Percentiles rank a stretch among this genome's conserved stretches.
Conservation (phyloP, 139 green algal species). For the Gonium pectorale region DNA sequence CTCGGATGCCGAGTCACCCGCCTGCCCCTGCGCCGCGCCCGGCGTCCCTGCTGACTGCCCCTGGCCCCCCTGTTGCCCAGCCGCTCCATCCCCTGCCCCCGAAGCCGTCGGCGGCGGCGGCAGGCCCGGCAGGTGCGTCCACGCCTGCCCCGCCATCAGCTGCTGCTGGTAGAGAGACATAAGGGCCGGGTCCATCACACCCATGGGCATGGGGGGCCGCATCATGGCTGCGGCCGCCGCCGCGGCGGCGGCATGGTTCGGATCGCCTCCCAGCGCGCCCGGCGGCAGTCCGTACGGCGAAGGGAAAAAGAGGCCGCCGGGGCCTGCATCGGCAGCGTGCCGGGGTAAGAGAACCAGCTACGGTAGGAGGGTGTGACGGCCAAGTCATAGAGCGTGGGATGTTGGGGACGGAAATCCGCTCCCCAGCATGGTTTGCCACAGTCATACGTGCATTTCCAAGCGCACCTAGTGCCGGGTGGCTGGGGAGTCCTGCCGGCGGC, state of each 20-base stretch:
- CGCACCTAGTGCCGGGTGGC: neutral
- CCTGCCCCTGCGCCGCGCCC: neutral
- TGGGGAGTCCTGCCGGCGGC: neutral
- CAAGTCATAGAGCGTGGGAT: no score
- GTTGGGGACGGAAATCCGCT: no score
- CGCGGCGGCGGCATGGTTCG: constrained; percentile 8
- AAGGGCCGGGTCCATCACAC: constrained; percentile 1
- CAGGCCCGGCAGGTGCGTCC: constrained; percentile 24
- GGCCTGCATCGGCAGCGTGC: no score
- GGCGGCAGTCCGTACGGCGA: constrained; percentile 1
- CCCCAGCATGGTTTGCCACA: no score
- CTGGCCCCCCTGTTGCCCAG: neutral
- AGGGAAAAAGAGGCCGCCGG: constrained; percentile 16
- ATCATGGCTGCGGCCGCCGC: constrained; percentile 37
- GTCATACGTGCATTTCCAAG: no score
- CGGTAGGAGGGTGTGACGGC: no score
- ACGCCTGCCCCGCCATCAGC: constrained; percentile 19
- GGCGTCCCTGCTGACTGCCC: neutral
- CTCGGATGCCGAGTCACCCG: neutral
- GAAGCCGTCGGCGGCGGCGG: constrained; percentile 14
- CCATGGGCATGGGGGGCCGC: constrained; percentile 17
- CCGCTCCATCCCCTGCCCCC: neutral
- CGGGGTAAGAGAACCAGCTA: no score
- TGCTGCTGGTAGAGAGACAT: constrained; percentile 41
- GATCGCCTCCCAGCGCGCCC: neutral